Evolutionary conservation across 805 yeast genomes (phyloP), one percentile per base, ranked within the genome.

Genomic region (Metschnikowia colocasiae): DNA sequence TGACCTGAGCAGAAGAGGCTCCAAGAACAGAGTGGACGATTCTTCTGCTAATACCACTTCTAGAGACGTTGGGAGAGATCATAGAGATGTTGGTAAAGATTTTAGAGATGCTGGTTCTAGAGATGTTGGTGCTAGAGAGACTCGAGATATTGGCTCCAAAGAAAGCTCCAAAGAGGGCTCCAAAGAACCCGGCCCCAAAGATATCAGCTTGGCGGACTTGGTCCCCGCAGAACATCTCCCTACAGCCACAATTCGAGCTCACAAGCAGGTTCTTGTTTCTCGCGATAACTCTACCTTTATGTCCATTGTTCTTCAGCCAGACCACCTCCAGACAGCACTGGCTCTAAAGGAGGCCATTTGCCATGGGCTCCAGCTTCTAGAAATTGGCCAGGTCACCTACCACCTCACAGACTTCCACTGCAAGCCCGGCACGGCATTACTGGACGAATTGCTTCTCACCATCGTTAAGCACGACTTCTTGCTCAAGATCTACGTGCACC

Each of bases 381-480:
- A 63, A 8, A 57, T 63, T 2, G 71, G 72, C 4, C 37, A 27
- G 3, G 58, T 68, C 13, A 60, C 75, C 1, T 70, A 81, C 35
- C 85, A 83, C 53, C 62, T 88, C 51, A 85, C 95, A 0, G 95
- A 88, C 44, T 80, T 82, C 60, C 80, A 81, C 18, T 69, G 81
- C 41, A 72, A 73, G 13, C 74, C 76, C 25, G 92, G 90, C 25
- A 76, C 68, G 4, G 71, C 81, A 0, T 55, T 85, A 16, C 76
- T 82, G 19, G 83, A 81, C 38, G 70, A 71, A 2, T 56, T 75
- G 1, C 48, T 83, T 2, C 67, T 68, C 2, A 51, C 54, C 1
- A 55, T 79, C 1, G 55, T 77, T 9, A 58, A 62, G 1, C 57
- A 65, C 7, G 60, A 63, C 29, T 51, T 63, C 13, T 60, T 69